Evolutionary conservation across 2,329 filamentous ascomycete species (phyloP).

Genomic region (Venturia aucupariae): DNA sequence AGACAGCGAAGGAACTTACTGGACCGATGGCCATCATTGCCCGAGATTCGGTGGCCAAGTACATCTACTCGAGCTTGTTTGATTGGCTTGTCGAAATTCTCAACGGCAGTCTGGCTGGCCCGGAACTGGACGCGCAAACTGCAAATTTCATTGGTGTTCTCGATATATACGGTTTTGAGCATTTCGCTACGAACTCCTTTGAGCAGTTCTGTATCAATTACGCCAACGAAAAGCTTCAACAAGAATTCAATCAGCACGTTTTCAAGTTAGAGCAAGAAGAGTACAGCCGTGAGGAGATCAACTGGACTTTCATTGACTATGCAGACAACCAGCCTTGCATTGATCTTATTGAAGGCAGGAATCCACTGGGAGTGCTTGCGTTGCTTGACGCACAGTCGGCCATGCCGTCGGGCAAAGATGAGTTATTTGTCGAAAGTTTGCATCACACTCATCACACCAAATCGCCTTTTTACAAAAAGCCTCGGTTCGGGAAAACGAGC

Average conservation of each 20-base stretch:
- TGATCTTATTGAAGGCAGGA: slow-evolving; percentile 90
- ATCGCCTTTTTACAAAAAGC: slow-evolving; percentile 97
- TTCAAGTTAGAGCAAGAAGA: slow-evolving; percentile 99
- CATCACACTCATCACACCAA: slow-evolving; percentile 68
- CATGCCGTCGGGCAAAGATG: slow-evolving; percentile 92
- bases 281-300: slow-evolving; percentile 90
- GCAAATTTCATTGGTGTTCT: slow-evolving; percentile 92
- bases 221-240: slow-evolving; percentile 96
- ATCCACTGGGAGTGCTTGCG: slow-evolving; percentile 68
- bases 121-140: slow-evolving; percentile 66
- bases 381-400: slow-evolving; percentile 93
- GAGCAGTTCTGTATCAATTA: slow-evolving; percentile 99
- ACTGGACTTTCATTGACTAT: slow-evolving; percentile 99
- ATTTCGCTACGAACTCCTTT: slow-evolving; percentile 99
- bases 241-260: slow-evolving; percentile 98
- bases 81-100: slow-evolving; percentile 99
- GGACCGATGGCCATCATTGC: slow-evolving; percentile 92
- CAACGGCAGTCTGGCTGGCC: slow-evolving; percentile 81
- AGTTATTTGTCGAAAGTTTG: slow-evolving; percentile 92
- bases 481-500: slow-evolving; percentile 89
- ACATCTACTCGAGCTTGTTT: slow-evolving; percentile 95
- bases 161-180: slow-evolving; percentile 99
- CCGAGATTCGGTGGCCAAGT: slow-evolving; percentile 94
- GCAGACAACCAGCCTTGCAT: slow-evolving; percentile 99
- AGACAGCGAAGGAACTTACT: slow-evolving; percentile 91